A percentile compares a stretch with the other conserved stretches of the same genome.
These are phyloP conservation scores for Moricandia arvensis DNA, from an alignment of 345 rosid genomes.

Conservation along the genomic window DNA sequence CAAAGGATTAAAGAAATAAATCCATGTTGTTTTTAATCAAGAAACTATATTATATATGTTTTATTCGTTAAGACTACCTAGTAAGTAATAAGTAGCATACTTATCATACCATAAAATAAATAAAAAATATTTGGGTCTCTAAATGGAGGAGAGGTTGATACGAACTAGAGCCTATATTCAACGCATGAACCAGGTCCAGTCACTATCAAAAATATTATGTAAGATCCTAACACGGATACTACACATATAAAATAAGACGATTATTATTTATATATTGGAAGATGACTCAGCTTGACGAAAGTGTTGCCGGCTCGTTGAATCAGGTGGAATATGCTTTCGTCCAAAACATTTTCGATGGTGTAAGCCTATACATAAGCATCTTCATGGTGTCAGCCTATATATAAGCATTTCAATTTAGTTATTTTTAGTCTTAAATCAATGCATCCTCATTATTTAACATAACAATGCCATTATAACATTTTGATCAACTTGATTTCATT, in stretches of 20 bases:
- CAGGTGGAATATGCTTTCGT: conserved; percentile 6
- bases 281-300: conserved; percentile 27
- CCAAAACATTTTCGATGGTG: not conserved
- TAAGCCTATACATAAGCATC: conserved; percentile 6
- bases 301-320: conserved; percentile 22
- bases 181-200: conserved; percentile 20
- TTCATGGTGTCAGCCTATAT: not conserved
- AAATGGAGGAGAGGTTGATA: conserved; percentile 11
- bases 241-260: not conserved
- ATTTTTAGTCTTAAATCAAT: not conserved
- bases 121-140: not conserved
- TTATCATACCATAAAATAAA: conserved; percentile 4
- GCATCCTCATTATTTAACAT: conserved; percentile 24
- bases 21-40: not conserved
- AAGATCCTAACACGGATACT: not conserved
- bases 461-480: conserved; percentile 2
- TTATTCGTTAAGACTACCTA: not conserved
- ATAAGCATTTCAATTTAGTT: conserved; percentile 28
- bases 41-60: not conserved
- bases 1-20: not conserved
- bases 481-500: conserved; percentile 19
- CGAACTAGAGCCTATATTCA: conserved; percentile 7
- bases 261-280: not conserved
- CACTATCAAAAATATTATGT: conserved; percentile 1
- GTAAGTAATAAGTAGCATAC: not conserved